phyloP scores from a whole-genome alignment of 495 filamentous ascomycete species.

The Hypoxylon crocopeplum region DNA sequence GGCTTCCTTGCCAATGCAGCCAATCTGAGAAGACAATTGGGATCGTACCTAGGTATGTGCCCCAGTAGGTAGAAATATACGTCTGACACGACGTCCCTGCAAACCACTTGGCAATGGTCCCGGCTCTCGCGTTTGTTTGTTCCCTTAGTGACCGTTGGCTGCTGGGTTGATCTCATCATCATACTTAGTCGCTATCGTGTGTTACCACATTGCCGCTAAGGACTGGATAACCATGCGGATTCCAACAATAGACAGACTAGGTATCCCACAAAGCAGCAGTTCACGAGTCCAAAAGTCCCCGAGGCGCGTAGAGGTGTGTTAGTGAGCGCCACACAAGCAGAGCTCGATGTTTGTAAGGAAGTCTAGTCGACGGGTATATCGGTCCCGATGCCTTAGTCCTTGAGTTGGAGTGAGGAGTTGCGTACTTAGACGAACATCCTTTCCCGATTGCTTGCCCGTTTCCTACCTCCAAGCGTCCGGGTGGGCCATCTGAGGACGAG shows the following conservation, averaged over 20 bases:
- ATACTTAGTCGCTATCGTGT: conserved; percentile 31
- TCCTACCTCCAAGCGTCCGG: conserved; percentile 13
- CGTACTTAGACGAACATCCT: conserved; percentile 31
- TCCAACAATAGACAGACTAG: conserved; percentile 14
- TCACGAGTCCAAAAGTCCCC: conserved; percentile 17
- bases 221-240: conserved; percentile 14
- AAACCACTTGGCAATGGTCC: conserved; percentile 20
- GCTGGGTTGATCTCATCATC: conserved; percentile 28
- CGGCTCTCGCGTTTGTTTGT: conserved; percentile 27
- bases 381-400: conserved; percentile 12
- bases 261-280: conserved; percentile 1
- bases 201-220: conserved; percentile 29
- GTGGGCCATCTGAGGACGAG: conserved; percentile 19
- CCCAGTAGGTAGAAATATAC: conserved; percentile 33
- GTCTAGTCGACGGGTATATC: conserved; percentile 8
- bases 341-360: conserved; percentile 17
- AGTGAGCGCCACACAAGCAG: conserved; percentile 22
- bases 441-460: conserved; percentile 28
- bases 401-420: conserved; percentile 20
- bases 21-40: conserved; percentile 29
- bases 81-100: conserved; percentile 24
- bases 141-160: conserved; percentile 33
- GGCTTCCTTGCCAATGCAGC: conserved; percentile 12
- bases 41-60: conserved; percentile 8
- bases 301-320: conserved; percentile 17